Conservation (phyloP, 306 rosid genomes). For the Inga laurina region DNA sequence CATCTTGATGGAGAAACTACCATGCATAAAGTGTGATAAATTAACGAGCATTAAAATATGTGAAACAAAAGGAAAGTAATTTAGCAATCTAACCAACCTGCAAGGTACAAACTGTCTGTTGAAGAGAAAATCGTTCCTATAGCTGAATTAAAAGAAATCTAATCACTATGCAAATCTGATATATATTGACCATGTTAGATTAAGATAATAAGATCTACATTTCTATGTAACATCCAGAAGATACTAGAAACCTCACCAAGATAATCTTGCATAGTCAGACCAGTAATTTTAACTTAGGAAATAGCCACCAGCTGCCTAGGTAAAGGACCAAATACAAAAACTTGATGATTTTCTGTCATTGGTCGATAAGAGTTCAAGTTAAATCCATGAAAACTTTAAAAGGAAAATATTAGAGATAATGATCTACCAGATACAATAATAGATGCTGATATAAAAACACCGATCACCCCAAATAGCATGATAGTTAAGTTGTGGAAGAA, state of each 20-base stretch:
- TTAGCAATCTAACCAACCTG: constrained; percentile 65
- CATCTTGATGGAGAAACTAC: constrained; percentile 89
- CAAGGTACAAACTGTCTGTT: constrained; percentile 91
- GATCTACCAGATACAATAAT: constrained; percentile 63
- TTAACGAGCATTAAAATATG: constrained; percentile 5
- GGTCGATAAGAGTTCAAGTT: constrained; percentile 17
- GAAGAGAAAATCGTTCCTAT: constrained; percentile 87
- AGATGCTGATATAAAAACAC: constrained; percentile 73
- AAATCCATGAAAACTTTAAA: constrained; percentile 7
- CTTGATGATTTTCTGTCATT: constrained; percentile 1
- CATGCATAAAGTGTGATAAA: constrained; percentile 22
- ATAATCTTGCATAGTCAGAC: constrained; percentile 60
- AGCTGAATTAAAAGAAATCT: constrained; percentile 54
- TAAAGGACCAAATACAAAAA: constrained; percentile 39
- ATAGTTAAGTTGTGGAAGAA: constrained; percentile 90
- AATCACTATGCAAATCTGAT: constrained; percentile 24
- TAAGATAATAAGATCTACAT: neutral
- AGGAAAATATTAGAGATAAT: constrained; percentile 7
- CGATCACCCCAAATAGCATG: constrained; percentile 83
- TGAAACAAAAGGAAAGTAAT: constrained; percentile 30
- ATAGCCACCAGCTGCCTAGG: constrained; percentile 85
- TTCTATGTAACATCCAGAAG: constrained; percentile 4
- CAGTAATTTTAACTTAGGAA: constrained; percentile 69
- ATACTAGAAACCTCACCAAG: constrained; percentile 54
- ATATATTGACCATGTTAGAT: neutral